Conservation (phyloP, 2,329 filamentous ascomycete species). For the Cordyceps cicadae region DNA sequence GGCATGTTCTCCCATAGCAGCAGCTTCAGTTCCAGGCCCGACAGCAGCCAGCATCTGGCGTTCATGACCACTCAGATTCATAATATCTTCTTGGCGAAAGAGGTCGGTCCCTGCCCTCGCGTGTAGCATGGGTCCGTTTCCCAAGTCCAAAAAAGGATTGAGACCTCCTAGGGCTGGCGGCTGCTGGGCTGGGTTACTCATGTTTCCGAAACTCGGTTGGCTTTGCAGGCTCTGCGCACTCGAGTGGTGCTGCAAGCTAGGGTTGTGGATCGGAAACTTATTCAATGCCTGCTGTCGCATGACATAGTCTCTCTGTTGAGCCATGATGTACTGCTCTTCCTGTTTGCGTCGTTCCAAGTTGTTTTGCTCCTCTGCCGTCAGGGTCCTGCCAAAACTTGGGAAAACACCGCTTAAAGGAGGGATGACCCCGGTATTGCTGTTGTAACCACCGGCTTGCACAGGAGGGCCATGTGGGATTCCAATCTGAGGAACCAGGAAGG, state of each 20-base stretch:
- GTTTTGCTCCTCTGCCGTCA: slow-evolving; percentile 97
- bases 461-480: slow-evolving; percentile 84
- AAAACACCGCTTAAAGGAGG: slow-evolving; percentile 91
- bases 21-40: slow-evolving; percentile 23
- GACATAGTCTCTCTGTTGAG: slow-evolving; percentile 87
- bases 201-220: slow-evolving; percentile 92
- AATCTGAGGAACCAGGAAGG: slow-evolving; percentile 95
- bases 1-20: slow-evolving; percentile 31
- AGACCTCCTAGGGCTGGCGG: slow-evolving; percentile 49
- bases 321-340: slow-evolving; percentile 95
- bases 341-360: slow-evolving; percentile 93
- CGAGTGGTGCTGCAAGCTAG: slow-evolving; percentile 75
- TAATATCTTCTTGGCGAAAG: slow-evolving; percentile 66
- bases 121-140: slow-evolving; percentile 31
- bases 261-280: slow-evolving; percentile 55
- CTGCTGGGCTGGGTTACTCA: slow-evolving; percentile 66
- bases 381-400: slow-evolving; percentile 85
- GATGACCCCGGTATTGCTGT: slow-evolving; percentile 54
- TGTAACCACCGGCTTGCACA: slow-evolving; percentile 40
- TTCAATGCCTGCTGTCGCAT: slow-evolving; percentile 75
- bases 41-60: slow-evolving; percentile 41
- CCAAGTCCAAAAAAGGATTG: slow-evolving; percentile 63
- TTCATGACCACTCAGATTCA: slow-evolving; percentile 50
- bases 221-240: slow-evolving; percentile 94
- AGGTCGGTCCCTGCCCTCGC: slow-evolving; percentile 34